Conservation (phyloP, 768 basidiomycete species). For the Tephrocybe sp. region DNA sequence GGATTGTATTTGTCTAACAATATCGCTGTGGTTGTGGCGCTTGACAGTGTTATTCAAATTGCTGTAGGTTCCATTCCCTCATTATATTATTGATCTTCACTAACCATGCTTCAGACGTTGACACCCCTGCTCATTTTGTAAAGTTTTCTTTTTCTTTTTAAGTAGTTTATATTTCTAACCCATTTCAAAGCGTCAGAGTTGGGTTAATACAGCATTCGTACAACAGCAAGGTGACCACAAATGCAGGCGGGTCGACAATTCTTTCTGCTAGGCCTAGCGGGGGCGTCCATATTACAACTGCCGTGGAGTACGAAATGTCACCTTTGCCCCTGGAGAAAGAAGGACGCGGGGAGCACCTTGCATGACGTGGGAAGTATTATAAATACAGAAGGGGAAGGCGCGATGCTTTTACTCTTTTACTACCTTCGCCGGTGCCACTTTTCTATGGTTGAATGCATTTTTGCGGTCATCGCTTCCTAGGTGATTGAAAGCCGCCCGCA, state of each 20-base stretch:
- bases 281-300: not conserved
- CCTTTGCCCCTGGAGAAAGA: not conserved
- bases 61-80: not conserved
- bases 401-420: no score
- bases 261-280: not conserved
- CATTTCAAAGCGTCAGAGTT: not conserved
- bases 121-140: not conserved
- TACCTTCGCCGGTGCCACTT: no score
- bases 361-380: no score
- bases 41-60: not conserved
- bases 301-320: not conserved
- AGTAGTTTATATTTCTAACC: not conserved
- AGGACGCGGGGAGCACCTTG: not conserved
- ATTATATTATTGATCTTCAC: not conserved
- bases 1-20: not conserved
- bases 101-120: not conserved
- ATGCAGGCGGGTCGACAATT: not conserved
- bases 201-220: not conserved
- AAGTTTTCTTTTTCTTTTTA: not conserved
- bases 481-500: no score
- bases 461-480: no score
- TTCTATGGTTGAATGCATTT: no score
- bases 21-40: not conserved
- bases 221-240: not conserved
- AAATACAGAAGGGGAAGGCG: no score